A percentile compares a stretch with the other conserved stretches of the same genome.
These are phyloP conservation scores for Stentor roeselii DNA, from an alignment of 73 alveolate genomes.

Conservation along the genomic window DNA sequence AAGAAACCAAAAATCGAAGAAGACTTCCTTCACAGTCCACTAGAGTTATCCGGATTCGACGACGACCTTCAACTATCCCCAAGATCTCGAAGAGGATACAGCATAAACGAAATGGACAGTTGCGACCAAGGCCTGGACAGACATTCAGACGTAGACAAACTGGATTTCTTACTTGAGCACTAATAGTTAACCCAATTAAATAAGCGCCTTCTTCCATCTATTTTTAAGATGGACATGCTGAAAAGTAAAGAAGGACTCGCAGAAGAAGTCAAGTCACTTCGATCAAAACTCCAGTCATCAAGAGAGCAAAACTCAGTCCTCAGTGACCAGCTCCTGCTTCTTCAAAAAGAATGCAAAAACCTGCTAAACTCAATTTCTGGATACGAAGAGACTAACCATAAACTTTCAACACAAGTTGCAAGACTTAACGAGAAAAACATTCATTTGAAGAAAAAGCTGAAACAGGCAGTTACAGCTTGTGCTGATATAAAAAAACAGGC, in stretches of 20 bases:
- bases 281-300: neutral
- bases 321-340: neutral
- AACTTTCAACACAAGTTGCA: neutral
- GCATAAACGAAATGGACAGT: too few relatives aligned
- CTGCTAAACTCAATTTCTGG: neutral
- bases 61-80: neutral
- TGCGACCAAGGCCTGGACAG: too few relatives aligned
- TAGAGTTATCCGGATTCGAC: neutral
- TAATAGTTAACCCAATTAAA: too few relatives aligned
- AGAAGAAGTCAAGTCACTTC: neutral
- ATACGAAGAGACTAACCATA: neutral
- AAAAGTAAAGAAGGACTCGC: neutral
- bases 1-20: neutral
- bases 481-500: neutral
- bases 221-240: neutral
- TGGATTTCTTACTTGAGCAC: too few relatives aligned
- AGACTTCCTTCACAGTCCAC: neutral
- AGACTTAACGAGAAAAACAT: neutral
- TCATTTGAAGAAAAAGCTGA: neutral
- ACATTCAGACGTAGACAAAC: too few relatives aligned
- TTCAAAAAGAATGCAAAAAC: neutral
- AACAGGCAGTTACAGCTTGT: slow-evolving; percentile 3
- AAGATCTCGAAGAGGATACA: too few relatives aligned
- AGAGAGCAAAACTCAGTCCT: neutral
- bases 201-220: neutral